Conservation (phyloP, 805 yeast genomes). For the Kockiozyma suomiensis region DNA sequence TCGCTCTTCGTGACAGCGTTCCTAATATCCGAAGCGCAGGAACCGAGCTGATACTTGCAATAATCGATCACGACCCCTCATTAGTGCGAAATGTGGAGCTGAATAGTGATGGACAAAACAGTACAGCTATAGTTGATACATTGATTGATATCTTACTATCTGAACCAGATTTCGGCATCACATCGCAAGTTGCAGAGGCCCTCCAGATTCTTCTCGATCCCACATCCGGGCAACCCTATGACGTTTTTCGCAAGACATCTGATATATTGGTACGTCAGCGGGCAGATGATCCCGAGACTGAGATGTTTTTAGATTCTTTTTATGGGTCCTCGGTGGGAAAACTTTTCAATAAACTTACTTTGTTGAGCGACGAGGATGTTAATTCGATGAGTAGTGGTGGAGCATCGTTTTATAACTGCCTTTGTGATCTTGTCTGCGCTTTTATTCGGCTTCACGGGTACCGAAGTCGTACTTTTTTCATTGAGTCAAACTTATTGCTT, state of each 20-base stretch:
- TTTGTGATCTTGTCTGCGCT: conserved; percentile 72
- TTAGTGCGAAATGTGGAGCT: conserved; percentile 19
- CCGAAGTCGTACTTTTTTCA: conserved; percentile 61
- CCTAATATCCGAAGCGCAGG: conserved; percentile 63
- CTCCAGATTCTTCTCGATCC: conserved; percentile 72
- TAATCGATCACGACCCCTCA: conserved; percentile 78
- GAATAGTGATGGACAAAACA: neutral
- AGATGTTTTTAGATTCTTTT: conserved; percentile 57
- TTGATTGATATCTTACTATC: conserved; percentile 62
- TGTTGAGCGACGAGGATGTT: conserved; percentile 32
- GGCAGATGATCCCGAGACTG: conserved; percentile 27
- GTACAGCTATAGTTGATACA: conserved; percentile 39
- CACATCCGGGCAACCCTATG: conserved; percentile 34
- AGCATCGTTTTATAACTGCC: conserved; percentile 50
- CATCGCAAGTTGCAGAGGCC: conserved; percentile 84
- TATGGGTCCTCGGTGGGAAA: conserved; percentile 63
- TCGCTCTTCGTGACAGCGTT: conserved; percentile 62
- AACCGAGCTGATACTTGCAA: conserved; percentile 75
- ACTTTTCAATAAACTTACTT: conserved; percentile 54
- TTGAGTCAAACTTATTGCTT: conserved; percentile 58
- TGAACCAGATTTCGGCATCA: conserved; percentile 70
- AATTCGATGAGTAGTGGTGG: conserved; percentile 6
- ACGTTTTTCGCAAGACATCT: conserved; percentile 8
- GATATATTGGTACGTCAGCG: conserved; percentile 28
- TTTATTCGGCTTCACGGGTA: conserved; percentile 68